Base-by-base conservation (phyloP, 2,329 filamentous ascomycete species). In the Trichophyton equinum region DNA sequence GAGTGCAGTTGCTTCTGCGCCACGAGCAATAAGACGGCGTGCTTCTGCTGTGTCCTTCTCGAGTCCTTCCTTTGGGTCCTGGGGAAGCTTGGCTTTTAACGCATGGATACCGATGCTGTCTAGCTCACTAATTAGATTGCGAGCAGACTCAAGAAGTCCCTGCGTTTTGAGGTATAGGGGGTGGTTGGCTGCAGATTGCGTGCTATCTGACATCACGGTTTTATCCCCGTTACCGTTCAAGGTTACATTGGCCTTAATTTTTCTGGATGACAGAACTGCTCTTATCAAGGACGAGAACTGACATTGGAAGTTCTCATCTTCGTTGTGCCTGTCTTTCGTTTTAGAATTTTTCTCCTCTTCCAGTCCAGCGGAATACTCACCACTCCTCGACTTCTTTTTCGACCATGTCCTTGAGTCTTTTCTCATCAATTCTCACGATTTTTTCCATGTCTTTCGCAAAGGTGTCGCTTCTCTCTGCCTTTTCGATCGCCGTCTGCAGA, bases 391-490 rank as follows among this genome's bases (percentile, higher is more conserved):
- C 58, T 40, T 57, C 58, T 20, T 56, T 59, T 42, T 64, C 56
- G 40, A 67, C 4, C 22, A 65, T 20, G 18, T 53, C 36, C 7
- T 64, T 36, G 15, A 65, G 51, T 44, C 64, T 63, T 44, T 46
- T 63, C 40, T 66, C 65, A 11, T 65, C 64, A 11, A 57, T 44
- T 9, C 27, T 42, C n/a, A 66, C 61, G 15, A 58, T 58, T 46
- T 61, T 62, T 49, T 66, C 64, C 44, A 67, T 64, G 15, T 57
- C 61, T 13, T 62, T 64, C 11, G 59, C 61, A 40, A 63, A 65
- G 33, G 59, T 60, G 58, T 66, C 64, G 30, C 60, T 66, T 49
- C 62, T 66, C 44, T 64, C 61, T 40, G 58, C 59, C 18, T 61
- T 61, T 30, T 60, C 57, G 57, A 66, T 63, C 8, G 60, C 61